Evolutionary conservation across 164 flowering plant species (phyloP), one percentile per base, ranked within the genome.

Genomic region (Aristolochia californica): DNA sequence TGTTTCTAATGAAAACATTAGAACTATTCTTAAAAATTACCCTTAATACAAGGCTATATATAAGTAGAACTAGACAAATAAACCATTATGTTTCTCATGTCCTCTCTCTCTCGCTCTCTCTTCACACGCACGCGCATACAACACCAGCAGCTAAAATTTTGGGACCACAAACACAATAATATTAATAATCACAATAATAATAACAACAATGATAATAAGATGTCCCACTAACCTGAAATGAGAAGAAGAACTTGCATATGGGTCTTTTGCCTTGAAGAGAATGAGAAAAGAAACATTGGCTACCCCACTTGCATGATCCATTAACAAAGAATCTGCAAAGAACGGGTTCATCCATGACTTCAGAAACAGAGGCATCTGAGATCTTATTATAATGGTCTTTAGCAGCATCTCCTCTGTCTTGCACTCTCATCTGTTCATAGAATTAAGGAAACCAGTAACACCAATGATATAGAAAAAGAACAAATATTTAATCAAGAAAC

Each of bases 251-350:
- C 58, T 76, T 87, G 93, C 99, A 93, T 12, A 66, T 51, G 47
- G 96, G 84, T 65, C 64, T 72, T 63, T 68, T 80, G 43, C 83
- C 82, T 70, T 79, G 73, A 53, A 68, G 72, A 45, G 90, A 83
- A 71, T 89, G 99, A 58, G 95, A 80, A 74, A 75, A 93, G 34
- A 21, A 5, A 68, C 99, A 93, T 28, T 73, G 63, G 69, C 70
- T 77, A 18, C 97, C 98, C 69, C 72, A 77, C 71, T 73, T 85
- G 70, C 99, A 93, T 15, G 55, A 61, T 48, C 99, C 96, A 10
- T 67, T 80, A 14, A 67, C 38, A 63, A 80, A 93, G 69, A 68
- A 93, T 60, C 60, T 77, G 68, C 99, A 93, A 10, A 74, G 52
- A 62, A 78, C 24, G 48, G 74, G 67, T 62, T 66, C 79, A 38